A percentile compares a stretch with the other conserved stretches of the same genome.
Conservation (phyloP, 2,329 filamentous ascomycete genomes). For the Endoconidiophora polonica region DNA sequence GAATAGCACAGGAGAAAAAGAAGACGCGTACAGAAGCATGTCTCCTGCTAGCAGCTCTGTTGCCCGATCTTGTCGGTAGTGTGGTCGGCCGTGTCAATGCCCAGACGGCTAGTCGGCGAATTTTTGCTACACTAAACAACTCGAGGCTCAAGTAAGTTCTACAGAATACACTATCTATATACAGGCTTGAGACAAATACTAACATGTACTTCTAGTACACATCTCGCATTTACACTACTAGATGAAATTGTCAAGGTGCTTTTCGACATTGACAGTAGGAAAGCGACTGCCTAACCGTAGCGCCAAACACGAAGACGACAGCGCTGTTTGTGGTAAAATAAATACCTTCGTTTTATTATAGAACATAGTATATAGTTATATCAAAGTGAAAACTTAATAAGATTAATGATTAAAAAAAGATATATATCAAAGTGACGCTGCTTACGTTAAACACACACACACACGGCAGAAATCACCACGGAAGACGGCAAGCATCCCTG, state of each 20-base stretch:
- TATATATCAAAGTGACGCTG: no score
- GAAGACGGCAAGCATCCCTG: no score
- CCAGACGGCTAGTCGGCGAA: constrained; percentile 69
- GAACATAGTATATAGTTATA: no score
- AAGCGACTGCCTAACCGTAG: no score
- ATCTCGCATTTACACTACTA: constrained; percentile 52
- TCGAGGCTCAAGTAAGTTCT: constrained; percentile 62
- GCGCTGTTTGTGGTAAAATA: no score
- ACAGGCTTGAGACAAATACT: constrained; percentile 8
- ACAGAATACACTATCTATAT: neutral
- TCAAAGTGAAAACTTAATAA: no score
- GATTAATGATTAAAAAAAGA: no score
- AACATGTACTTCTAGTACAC: constrained; percentile 31
- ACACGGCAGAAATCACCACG: no score
- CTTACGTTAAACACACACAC: no score
- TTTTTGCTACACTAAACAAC: constrained; percentile 88
- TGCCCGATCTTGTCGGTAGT: constrained; percentile 81
- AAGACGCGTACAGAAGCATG: constrained; percentile 75
- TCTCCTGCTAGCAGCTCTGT: constrained; percentile 70
- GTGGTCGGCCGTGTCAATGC: constrained; percentile 90
- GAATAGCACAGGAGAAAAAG: constrained; percentile 57
- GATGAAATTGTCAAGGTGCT: constrained; percentile 53
- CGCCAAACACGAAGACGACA: no score
- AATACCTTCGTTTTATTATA: no score
- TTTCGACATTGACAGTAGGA: constrained; percentile 26